Conservation (phyloP, 208 protist genomes). For the Acanthamoeba triangularis region DNA sequence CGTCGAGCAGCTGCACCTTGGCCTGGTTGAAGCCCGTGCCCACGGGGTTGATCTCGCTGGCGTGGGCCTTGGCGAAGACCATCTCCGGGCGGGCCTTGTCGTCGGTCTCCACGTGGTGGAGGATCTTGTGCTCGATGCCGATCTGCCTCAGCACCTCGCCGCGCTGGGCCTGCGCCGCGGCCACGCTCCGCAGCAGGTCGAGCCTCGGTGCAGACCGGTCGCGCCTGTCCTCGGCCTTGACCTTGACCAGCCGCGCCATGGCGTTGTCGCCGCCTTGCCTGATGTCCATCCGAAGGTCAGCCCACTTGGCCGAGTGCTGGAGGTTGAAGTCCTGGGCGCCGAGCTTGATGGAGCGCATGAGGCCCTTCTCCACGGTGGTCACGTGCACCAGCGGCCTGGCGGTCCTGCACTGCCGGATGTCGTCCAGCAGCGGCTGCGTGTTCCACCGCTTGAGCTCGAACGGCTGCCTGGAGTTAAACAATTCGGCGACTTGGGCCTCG, state of each 20-base stretch:
- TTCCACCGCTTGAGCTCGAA: constrained; percentile 50
- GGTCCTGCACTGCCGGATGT: neutral
- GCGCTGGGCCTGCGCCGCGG: neutral
- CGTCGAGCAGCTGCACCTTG: constrained; percentile 55
- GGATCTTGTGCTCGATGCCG: constrained; percentile 12
- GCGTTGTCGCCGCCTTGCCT: neutral
- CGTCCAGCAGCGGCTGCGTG: neutral
- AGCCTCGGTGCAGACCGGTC: constrained; percentile 17
- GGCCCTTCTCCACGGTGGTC: constrained; percentile 37
- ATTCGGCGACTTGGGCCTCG: neutral
- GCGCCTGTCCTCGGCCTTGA: constrained; percentile 1
- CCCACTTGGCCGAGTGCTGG: neutral
- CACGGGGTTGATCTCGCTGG: neutral
- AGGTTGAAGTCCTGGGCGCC: constrained; percentile 21
- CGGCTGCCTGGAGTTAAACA: constrained; percentile 3
- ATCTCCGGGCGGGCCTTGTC: constrained; percentile 8
- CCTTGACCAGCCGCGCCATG: neutral
- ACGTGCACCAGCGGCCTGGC: constrained; percentile 11
- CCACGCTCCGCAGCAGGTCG: neutral
- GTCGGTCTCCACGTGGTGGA: constrained; percentile 49
- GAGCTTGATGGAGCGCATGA: constrained; percentile 36
- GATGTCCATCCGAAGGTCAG: neutral
- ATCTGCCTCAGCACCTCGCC: constrained; percentile 46
- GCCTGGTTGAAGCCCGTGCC: neutral
- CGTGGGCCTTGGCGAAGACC: constrained; percentile 12